Conservation (phyloP, 768 basidiomycete species). For the Leccinum truebloodii region DNA sequence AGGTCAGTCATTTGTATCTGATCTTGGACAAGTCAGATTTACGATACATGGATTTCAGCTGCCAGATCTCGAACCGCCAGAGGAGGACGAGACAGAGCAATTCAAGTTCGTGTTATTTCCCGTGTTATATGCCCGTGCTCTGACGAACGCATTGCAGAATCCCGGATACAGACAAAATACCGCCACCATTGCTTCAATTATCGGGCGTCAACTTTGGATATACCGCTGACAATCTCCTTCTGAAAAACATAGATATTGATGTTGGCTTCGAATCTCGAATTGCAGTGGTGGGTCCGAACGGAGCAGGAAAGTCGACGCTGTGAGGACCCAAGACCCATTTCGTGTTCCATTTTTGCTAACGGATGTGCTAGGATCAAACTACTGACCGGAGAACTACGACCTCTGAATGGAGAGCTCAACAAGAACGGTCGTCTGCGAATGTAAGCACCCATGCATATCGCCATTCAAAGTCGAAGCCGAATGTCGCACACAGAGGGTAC, state of each 20-base stretch:
- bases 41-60: conserved; percentile 46
- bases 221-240: conserved; percentile 67
- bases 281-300: conserved; percentile 93
- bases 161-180: conserved; percentile 96
- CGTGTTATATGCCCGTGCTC: not conserved
- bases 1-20: conserved; percentile 41
- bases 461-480: conserved; percentile 4
- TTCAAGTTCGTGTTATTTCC: conserved; percentile 62
- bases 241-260: conserved; percentile 84
- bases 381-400: conserved; percentile 25
- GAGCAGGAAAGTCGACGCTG: conserved; percentile 96
- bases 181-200: conserved; percentile 92
- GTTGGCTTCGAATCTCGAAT: conserved; percentile 94
- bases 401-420: conserved; percentile 68
- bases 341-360: conserved; percentile 6
- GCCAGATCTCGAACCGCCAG: conserved; percentile 91
- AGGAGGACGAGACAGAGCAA: conserved; percentile 86
- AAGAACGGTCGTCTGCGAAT: conserved; percentile 91
- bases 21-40: not conserved
- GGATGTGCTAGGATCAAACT: conserved; percentile 74
- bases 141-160: conserved; percentile 50
- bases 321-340: conserved; percentile 36
- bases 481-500: conserved; percentile 59
- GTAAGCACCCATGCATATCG: conserved; percentile 48
- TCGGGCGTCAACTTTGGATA: conserved; percentile 92